These are phyloP conservation scores for Nicotiana attenuata DNA, from an alignment of 257 asterid species.

Conservation along the genomic window DNA sequence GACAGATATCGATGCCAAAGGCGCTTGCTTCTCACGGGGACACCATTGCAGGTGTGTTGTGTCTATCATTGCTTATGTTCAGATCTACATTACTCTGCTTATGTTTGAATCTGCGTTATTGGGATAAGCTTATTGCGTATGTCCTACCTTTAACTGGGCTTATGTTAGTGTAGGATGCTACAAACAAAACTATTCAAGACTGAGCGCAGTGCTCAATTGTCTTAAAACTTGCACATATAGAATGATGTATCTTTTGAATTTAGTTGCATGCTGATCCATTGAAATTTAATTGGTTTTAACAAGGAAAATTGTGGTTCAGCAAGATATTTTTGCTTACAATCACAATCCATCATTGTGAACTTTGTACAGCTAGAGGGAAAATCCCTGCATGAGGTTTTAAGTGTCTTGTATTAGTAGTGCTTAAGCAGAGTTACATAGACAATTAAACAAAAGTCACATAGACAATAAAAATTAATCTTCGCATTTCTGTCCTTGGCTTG, in stretches of 20 bases:
- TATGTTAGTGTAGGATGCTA: neutral
- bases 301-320: constrained; percentile 1
- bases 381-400: neutral
- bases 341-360: neutral
- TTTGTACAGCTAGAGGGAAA: neutral
- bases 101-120: constrained; percentile 1
- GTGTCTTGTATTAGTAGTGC: neutral
- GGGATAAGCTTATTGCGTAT: neutral
- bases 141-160: neutral
- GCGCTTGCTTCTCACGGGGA: constrained; percentile 98
- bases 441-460: neutral
- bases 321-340: neutral
- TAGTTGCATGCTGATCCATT: neutral
- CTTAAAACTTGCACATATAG: neutral
- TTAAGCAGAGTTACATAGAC: neutral
- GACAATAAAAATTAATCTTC: neutral
- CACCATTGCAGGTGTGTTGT: constrained; percentile 83
- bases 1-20: constrained; percentile 99
- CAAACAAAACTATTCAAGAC: neutral
- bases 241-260: constrained; percentile 1
- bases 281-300: neutral
- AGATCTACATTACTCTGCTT: neutral
- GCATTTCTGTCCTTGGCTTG: neutral
- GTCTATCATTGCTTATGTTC: neutral
- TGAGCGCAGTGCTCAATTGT: neutral